phyloP scores from a whole-genome alignment of 306 rosid species.

The Morella rubra region DNA sequence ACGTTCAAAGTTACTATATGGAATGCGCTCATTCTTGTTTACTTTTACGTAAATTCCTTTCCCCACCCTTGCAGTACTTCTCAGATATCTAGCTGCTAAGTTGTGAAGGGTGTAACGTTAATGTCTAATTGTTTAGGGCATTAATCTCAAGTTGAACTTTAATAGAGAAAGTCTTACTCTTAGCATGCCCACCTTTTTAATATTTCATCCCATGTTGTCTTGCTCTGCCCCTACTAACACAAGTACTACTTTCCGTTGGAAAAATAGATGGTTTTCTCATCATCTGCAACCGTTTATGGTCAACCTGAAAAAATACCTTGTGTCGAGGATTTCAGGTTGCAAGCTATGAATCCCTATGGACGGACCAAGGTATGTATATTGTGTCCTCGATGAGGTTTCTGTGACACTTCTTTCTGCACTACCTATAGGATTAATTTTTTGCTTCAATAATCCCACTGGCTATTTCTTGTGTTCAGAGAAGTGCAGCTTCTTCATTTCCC shows the following conservation, averaged over 20 bases:
- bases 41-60: too few relatives aligned
- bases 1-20: too few relatives aligned
- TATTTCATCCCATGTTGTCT: not conserved
- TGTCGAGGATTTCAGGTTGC: constrained; percentile 66
- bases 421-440: not conserved
- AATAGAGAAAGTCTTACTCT: not conserved
- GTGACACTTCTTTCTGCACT: not conserved
- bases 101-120: not conserved
- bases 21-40: too few relatives aligned
- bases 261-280: constrained; percentile 85
- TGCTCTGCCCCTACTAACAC: constrained; percentile 14
- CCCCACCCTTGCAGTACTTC: too few relatives aligned
- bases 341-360: constrained; percentile 90
- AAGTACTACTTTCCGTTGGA: constrained; percentile 18
- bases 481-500: constrained; percentile 20
- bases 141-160: not conserved
- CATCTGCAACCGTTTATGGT: constrained; percentile 92
- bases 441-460: not conserved
- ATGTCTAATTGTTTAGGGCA: not conserved
- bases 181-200: not conserved
- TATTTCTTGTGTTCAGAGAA: constrained; percentile 15
- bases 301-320: constrained; percentile 89
- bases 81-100: not conserved
- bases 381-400: not conserved
- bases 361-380: constrained; percentile 63